Evolutionary conservation across 176 grass and related monocot genomes (phyloP), one percentile per base, ranked within the genome.

Genomic region (Thinopyrum elongatum): DNA sequence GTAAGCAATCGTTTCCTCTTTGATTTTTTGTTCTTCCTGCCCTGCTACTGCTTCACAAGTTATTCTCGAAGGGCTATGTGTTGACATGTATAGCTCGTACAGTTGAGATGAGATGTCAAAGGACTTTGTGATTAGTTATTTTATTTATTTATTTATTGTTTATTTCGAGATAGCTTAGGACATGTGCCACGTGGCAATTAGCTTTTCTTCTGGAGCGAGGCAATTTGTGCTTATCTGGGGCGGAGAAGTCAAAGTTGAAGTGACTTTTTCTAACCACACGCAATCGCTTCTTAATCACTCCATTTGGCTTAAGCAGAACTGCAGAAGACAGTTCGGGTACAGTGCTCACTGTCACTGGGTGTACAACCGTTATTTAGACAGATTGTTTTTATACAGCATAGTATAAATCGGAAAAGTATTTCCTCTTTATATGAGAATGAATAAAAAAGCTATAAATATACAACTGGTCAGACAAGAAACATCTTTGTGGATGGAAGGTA

Each of bases 1-100:
- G 97, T 98, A 70, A 28, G 44, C 3, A 74, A 76, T 30, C 19
- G 3, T 29, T 51, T 26, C 23, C 25, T n/a, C 28, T 23, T 51
- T 68, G 21, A 61, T n/a, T n/a, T 47, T n/a, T n/a, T 79, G 4
- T 55, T 22, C 21, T 51, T 17, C 47, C 47, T 15, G 10, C 3
- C 3, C 8, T 51, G 15, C 47, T 51, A 51, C 47, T 51, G 5
- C 47, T 51, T 53, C 14, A 49, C 16, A 53, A 28, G 25, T 33
- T 30, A 28, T 30, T 22, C 59, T 12, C 23, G 3, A 21, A 14
- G 8, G 39, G 11, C 36, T 46, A 8, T 47, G 61, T 12, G 11
- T 7, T 30, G 61, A 8, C 62, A 10, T 33, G 12, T 15, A 7
- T 66, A 80, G 77, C 7, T 42, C 39, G 11, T 12, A 70, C 67